Conservation (phyloP, 164 flowering plant species). For the Chloranthus sessilifolius region DNA sequence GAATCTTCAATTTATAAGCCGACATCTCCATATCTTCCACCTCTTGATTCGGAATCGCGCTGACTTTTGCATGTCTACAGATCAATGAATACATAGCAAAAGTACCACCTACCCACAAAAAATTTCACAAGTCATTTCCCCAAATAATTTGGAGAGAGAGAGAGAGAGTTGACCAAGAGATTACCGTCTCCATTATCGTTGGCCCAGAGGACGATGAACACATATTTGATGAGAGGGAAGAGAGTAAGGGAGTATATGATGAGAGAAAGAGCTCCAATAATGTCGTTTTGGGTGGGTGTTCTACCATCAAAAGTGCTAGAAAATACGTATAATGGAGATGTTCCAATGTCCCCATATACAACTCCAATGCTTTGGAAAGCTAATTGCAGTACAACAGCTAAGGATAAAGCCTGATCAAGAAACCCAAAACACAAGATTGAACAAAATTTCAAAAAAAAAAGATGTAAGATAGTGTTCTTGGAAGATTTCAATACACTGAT, state of each 20-base stretch:
- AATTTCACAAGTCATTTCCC: background rate
- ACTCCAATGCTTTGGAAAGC: slow-evolving; percentile 31
- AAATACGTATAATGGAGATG: slow-evolving; percentile 30
- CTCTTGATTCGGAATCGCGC: slow-evolving; percentile 15
- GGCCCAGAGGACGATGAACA: slow-evolving; percentile 25
- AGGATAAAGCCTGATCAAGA: slow-evolving; percentile 12
- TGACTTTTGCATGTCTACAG: slow-evolving; percentile 14
- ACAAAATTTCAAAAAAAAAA: background rate
- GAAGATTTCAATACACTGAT: too few species aligned
- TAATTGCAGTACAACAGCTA: slow-evolving; percentile 11
- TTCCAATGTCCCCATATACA: slow-evolving; percentile 34
- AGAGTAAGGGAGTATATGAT: slow-evolving; percentile 29
- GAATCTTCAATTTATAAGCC: slow-evolving; percentile 10
- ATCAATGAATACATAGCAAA: slow-evolving; percentile 24
- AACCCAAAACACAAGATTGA: background rate
- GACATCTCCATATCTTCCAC: slow-evolving; percentile 12
- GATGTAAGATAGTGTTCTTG: too few species aligned
- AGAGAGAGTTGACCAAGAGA: background rate
- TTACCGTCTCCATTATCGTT: slow-evolving; percentile 34
- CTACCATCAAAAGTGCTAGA: slow-evolving; percentile 24
- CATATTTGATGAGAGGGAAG: slow-evolving; percentile 29
- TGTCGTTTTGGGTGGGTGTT: slow-evolving; percentile 10
- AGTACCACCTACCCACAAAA: slow-evolving; percentile 17
- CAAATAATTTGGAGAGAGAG: background rate
- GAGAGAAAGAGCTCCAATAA: slow-evolving; percentile 27